These are phyloP conservation scores for Rhazya stricta DNA, from an alignment of 257 asterid species.

Conservation along the genomic window DNA sequence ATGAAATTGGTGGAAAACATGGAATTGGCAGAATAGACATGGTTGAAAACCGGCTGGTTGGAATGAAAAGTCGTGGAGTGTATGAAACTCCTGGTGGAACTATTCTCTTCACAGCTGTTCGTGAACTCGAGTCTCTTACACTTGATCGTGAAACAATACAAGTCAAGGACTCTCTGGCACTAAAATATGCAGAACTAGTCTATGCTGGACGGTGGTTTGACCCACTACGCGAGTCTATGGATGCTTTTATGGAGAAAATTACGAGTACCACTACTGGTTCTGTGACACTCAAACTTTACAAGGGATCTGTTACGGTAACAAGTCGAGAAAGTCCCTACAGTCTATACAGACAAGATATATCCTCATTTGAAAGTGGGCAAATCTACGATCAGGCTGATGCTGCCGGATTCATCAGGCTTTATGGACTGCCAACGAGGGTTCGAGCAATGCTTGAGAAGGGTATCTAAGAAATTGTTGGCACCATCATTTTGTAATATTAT, in stretches of 20 bases:
- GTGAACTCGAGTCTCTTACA: slow-evolving; percentile 90
- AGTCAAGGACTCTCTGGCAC: slow-evolving; percentile 71
- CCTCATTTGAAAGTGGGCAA: slow-evolving; percentile 88
- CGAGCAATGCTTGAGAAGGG: slow-evolving; percentile 79
- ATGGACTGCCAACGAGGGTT: slow-evolving; percentile 86
- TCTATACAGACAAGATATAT: slow-evolving; percentile 76
- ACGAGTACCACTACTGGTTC: slow-evolving; percentile 73
- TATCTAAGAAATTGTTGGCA: slow-evolving; percentile 24
- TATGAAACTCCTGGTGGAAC: slow-evolving; percentile 97
- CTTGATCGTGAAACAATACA: slow-evolving; percentile 90
- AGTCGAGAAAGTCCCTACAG: slow-evolving; percentile 72
- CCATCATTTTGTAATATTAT: neutral
- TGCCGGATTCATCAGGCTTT: slow-evolving; percentile 84
- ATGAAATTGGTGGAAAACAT: slow-evolving; percentile 76
- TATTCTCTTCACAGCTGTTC: slow-evolving; percentile 67
- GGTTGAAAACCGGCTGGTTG: slow-evolving; percentile 89
- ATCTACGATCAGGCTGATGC: slow-evolving; percentile 91
- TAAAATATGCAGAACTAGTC: slow-evolving; percentile 85
- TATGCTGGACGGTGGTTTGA: slow-evolving; percentile 94
- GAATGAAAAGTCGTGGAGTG: slow-evolving; percentile 97
- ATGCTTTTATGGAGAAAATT: slow-evolving; percentile 88
- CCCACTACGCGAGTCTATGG: slow-evolving; percentile 87
- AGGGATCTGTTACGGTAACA: slow-evolving; percentile 64
- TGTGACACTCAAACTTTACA: slow-evolving; percentile 78
- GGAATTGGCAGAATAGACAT: slow-evolving; percentile 91